A percentile compares a stretch with the other conserved stretches of the same genome.
phyloP scores from a whole-genome alignment of 2,329 filamentous ascomycete species.

The Ustulina deusta region DNA sequence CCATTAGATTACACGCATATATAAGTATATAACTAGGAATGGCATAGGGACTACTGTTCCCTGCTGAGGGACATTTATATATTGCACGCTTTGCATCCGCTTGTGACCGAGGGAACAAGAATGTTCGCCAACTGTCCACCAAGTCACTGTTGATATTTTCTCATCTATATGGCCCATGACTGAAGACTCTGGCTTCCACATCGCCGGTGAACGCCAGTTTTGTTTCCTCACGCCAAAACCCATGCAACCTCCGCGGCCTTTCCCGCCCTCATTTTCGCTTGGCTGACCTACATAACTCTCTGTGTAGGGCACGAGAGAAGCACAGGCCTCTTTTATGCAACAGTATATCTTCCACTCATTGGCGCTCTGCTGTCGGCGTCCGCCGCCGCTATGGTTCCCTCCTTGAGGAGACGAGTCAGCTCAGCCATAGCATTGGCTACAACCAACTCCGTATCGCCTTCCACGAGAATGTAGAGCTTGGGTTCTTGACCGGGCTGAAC shows the following conservation, averaged over 20 bases:
- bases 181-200: background rate
- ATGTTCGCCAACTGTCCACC: background rate
- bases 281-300: background rate
- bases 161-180: background rate
- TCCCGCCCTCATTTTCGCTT: background rate
- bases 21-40: constrained; percentile 7
- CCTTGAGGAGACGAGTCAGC: constrained; percentile 86
- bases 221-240: constrained; percentile 8
- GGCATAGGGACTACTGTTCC: background rate
- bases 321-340: constrained; percentile 67
- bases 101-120: background rate
- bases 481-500: constrained; percentile 80
- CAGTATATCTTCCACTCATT: constrained; percentile 85
- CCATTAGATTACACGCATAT: constrained; percentile 56
- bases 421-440: constrained; percentile 93
- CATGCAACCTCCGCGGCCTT: background rate
- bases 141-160: constrained; percentile 2
- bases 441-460: constrained; percentile 93
- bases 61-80: background rate
- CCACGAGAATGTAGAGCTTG: constrained; percentile 98
- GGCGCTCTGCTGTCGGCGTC: constrained; percentile 87
- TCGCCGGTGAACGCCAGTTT: constrained; percentile 28
- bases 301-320: background rate
- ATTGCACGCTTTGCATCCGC: background rate
- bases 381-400: constrained; percentile 89